phyloP scores from a whole-genome alignment of 257 asterid genomes.

The Anisodus tanguticus region DNA sequence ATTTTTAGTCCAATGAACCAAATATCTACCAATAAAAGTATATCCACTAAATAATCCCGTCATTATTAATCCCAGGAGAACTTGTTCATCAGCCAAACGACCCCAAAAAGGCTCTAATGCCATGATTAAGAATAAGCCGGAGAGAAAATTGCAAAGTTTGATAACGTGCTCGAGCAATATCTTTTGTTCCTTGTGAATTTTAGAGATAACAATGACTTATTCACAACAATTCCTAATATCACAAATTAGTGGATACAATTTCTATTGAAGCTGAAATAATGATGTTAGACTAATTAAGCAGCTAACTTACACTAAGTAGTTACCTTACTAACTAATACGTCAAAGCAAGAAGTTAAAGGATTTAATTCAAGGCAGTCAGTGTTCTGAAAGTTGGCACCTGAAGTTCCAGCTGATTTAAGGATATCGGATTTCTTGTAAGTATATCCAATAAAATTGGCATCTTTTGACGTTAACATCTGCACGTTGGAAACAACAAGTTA shows the following conservation, averaged over 20 bases:
- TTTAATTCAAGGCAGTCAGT: background rate
- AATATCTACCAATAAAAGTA: too few relatives aligned
- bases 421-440: conserved; percentile 94
- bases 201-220: too few relatives aligned
- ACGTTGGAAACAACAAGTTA: background rate
- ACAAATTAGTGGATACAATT: background rate
- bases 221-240: background rate
- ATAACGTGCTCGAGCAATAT: too few relatives aligned
- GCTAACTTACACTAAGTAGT: background rate
- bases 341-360: background rate
- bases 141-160: too few relatives aligned
- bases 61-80: too few relatives aligned
- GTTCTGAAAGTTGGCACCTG: conserved; percentile 55
- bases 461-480: conserved; percentile 97
- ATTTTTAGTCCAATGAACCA: too few relatives aligned
- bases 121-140: too few relatives aligned
- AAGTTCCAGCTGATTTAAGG: conserved; percentile 72
- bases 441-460: conserved; percentile 89
- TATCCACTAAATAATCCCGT: too few relatives aligned
- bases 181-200: too few relatives aligned
- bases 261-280: background rate
- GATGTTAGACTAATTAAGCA: background rate
- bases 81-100: too few relatives aligned
- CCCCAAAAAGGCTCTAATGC: too few relatives aligned
- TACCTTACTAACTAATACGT: background rate